phyloP scores from a whole-genome alignment of 179 eudicot genomes.

The Corrigiola litoralis region DNA sequence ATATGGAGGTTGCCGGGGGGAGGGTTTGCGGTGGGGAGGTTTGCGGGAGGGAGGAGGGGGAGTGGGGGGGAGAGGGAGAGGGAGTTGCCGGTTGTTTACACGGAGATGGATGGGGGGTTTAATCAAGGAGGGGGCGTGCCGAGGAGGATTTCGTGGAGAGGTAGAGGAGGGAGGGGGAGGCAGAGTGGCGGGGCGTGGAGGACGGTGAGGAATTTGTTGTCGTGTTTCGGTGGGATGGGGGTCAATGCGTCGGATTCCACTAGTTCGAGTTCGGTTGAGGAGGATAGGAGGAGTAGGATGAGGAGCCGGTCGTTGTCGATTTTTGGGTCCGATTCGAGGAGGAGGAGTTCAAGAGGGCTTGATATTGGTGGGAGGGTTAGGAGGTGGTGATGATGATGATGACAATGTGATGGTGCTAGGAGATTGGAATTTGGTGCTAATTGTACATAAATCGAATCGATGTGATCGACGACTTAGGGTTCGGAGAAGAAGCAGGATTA shows the following conservation, averaged over 20 bases:
- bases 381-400: slow-evolving; percentile 38
- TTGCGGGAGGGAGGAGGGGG: slow-evolving; percentile 34
- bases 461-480: not conserved
- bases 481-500: not conserved
- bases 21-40: slow-evolving; percentile 50
- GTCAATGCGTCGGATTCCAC: slow-evolving; percentile 25
- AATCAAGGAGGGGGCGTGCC: slow-evolving; percentile 48
- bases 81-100: slow-evolving; percentile 81
- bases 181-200: slow-evolving; percentile 32
- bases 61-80: slow-evolving; percentile 34
- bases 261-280: slow-evolving; percentile 47
- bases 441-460: slow-evolving; percentile 24
- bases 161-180: slow-evolving; percentile 32
- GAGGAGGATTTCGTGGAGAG: slow-evolving; percentile 43
- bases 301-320: slow-evolving; percentile 39
- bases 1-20: slow-evolving; percentile 50
- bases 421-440: not conserved
- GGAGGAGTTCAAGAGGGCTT: slow-evolving; percentile 37
- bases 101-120: slow-evolving; percentile 95
- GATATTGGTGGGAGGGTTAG: slow-evolving; percentile 29
- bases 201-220: slow-evolving; percentile 42
- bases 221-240: slow-evolving; percentile 65
- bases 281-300: slow-evolving; percentile 31
- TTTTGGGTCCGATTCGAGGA: slow-evolving; percentile 35
- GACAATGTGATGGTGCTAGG: not conserved